Evolutionary conservation across 495 filamentous ascomycete genomes (phyloP).

Genomic region (Choiromyces venosus): DNA sequence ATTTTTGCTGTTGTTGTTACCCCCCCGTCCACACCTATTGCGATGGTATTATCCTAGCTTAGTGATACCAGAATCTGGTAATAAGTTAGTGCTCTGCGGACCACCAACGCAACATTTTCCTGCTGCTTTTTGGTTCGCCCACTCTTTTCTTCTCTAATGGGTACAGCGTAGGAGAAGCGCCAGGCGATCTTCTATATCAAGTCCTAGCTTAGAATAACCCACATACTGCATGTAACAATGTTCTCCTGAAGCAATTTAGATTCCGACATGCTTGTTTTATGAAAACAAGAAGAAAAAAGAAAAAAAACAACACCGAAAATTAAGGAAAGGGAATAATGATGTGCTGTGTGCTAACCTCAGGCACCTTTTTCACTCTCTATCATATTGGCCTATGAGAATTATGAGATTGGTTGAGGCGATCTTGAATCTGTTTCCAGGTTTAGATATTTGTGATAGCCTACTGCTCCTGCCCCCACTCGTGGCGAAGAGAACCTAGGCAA

Average conservation of each 20-base stretch:
- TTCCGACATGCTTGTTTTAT: background rate
- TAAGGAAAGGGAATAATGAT: background rate
- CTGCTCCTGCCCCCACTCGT: background rate
- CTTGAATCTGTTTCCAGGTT: background rate
- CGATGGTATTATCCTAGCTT: background rate
- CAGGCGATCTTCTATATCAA: background rate
- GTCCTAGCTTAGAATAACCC: background rate
- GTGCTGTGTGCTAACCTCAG: background rate
- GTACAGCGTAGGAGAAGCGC: background rate
- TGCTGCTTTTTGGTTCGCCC: background rate
- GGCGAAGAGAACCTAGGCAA: background rate
- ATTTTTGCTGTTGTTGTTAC: too few relatives aligned
- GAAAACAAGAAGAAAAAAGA: background rate
- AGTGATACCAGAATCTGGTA: background rate
- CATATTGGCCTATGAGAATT: too few relatives aligned
- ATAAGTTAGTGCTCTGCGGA: background rate
- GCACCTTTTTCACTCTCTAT: too few relatives aligned
- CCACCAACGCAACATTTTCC: background rate
- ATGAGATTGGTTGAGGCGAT: background rate
- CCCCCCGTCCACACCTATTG: background rate
- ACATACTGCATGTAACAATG: background rate
- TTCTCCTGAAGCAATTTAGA: background rate
- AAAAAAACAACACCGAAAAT: background rate
- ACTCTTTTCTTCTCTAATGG: background rate
- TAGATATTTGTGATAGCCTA: background rate